A percentile compares a stretch with the other conserved stretches of the same genome.
phyloP scores from a whole-genome alignment of 108 stramenopile species.

The Seminavis robusta region DNA sequence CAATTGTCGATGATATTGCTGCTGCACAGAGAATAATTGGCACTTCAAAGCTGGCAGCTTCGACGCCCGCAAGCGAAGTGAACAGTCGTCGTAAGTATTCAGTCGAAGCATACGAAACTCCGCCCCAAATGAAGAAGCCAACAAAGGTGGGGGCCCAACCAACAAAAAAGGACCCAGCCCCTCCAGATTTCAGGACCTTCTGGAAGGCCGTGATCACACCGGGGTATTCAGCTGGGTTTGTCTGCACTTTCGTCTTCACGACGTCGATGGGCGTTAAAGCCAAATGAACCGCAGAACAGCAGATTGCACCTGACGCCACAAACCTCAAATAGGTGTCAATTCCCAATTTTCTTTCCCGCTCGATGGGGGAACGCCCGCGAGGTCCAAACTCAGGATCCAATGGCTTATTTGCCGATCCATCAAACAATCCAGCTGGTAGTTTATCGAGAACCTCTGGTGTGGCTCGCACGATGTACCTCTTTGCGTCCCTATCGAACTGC shows the following conservation, averaged over 20 bases:
- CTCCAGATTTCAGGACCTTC: slow-evolving; percentile 51
- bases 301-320: slow-evolving; percentile 69
- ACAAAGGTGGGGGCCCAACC: slow-evolving; percentile 84
- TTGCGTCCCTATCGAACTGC: slow-evolving; percentile 43
- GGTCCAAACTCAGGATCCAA: slow-evolving; percentile 80
- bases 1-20: slow-evolving; percentile 25
- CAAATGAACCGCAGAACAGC: slow-evolving; percentile 71
- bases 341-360: slow-evolving; percentile 65
- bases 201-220: slow-evolving; percentile 51
- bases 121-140: slow-evolving; percentile 79
- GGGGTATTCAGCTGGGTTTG: slow-evolving; percentile 72
- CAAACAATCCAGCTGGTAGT: slow-evolving; percentile 1
- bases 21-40: slow-evolving; percentile 28
- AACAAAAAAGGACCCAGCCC: slow-evolving; percentile 58
- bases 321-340: slow-evolving; percentile 58
- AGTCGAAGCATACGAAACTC: slow-evolving; percentile 60
- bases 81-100: slow-evolving; percentile 62
- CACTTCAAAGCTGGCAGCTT: slow-evolving; percentile 33
- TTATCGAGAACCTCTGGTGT: slow-evolving; percentile 22
- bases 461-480: slow-evolving; percentile 60
- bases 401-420: slow-evolving; percentile 19
- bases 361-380: slow-evolving; percentile 83
- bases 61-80: slow-evolving; percentile 11
- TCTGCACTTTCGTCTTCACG: slow-evolving; percentile 81
- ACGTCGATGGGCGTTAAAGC: slow-evolving; percentile 72